A percentile compares a stretch with the other conserved stretches of the same genome.
These are phyloP conservation scores for Prinsepia uniflora DNA, from an alignment of 306 rosid genomes.

Conservation along the genomic window DNA sequence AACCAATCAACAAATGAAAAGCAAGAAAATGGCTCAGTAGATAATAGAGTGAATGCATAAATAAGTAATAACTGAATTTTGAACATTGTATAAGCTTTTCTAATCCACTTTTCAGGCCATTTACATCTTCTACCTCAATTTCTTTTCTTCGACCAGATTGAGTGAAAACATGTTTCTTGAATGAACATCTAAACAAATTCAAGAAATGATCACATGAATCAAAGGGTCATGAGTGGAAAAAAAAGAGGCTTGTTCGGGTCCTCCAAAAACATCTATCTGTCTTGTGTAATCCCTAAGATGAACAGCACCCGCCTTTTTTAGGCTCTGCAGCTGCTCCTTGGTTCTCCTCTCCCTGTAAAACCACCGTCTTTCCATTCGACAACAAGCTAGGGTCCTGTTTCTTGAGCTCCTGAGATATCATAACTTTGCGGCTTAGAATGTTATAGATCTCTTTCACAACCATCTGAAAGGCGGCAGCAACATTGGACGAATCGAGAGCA, in stretches of 20 bases:
- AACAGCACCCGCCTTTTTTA: conserved; percentile 72
- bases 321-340: conserved; percentile 40
- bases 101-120: conserved; percentile 32
- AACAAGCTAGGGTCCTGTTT: conserved; percentile 48
- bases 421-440: conserved; percentile 90
- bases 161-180: conserved; percentile 22
- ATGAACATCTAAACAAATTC: conserved; percentile 23
- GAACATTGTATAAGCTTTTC: conserved; percentile 28
- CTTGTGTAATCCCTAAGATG: conserved; percentile 33
- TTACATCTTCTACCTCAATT: conserved; percentile 39
- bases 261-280: conserved; percentile 23
- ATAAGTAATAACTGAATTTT: conserved; percentile 1
- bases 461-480: conserved; percentile 80
- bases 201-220: conserved; percentile 28
- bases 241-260: conserved; percentile 16
- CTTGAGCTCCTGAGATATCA: conserved; percentile 81
- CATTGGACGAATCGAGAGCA: conserved; percentile 93
- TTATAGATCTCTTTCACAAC: conserved; percentile 89
- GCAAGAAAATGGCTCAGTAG: background rate
- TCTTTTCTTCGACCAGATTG: conserved; percentile 26
- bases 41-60: background rate
- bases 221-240: conserved; percentile 22
- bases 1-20: background rate
- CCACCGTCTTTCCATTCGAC: conserved; percentile 76
- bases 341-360: conserved; percentile 54